Evolutionary conservation across 495 filamentous ascomycete species (phyloP), one percentile per base, ranked within the genome.

Genomic region (Aspergillus leporis): DNA sequence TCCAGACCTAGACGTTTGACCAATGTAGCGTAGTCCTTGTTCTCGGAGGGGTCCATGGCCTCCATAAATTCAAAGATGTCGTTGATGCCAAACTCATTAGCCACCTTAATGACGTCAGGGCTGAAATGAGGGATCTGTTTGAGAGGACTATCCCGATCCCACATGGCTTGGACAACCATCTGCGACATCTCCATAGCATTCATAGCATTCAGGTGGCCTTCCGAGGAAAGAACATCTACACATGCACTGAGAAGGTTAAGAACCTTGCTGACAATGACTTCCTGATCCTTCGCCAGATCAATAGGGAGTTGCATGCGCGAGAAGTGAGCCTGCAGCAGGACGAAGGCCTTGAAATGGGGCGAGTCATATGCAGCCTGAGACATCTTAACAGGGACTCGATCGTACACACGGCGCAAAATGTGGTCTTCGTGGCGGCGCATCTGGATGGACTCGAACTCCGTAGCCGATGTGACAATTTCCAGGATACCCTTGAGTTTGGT

Each of bases 121-220:
- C 87, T 84, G 72, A 99, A 99, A 74, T 97, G 89, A 59, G 94
- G 94, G 63, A 99, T 97, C 76, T 99, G 94, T 78, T 96, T 97
- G 52, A 99, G 81, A 47, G 95, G 92, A 61, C 90, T 94, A 72
- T 99, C 94, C 22, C 92, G 89, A 77, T 98, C 92, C 94, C 94
- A 99, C 90, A 97, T 96, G 30, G 90, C 92, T 73, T 99, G 94
- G 19, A 99, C 92, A 55, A 93, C 90, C 94, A 99, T 99, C 73
- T 99, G 94, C 22, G 92, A 96, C 87, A 99, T 90, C 74, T 99
- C 94, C 94, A 99, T 99, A 25, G 95, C 94, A 65, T 87, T 91
- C 87, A 96, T 94, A 56, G 94, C 93, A 67, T 98, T 99, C 51
- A 98, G 75, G 60, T 98, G 93, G 49, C 93, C 95, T 56, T 98